A percentile compares a stretch with the other conserved stretches of the same genome.
Conservation (phyloP, 2,329 filamentous ascomycete genomes). For the Neonectria coccinea region DNA sequence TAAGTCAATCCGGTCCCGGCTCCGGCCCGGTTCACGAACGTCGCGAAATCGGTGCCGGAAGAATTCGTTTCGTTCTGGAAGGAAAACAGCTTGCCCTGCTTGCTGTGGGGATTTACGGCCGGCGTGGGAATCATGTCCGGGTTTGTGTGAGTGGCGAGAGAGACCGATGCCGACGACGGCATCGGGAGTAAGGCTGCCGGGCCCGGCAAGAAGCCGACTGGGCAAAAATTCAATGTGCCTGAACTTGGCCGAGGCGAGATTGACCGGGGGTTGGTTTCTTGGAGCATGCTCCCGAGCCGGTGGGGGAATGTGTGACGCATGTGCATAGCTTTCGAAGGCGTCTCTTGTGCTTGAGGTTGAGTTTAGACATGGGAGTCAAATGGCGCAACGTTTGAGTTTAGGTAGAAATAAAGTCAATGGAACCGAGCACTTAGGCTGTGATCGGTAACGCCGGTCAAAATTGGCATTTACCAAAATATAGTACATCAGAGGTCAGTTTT, state of each 20-base stretch:
- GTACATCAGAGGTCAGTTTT: too few species aligned
- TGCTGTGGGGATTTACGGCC: constrained; percentile 3
- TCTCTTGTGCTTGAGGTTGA: neutral
- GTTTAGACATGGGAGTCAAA: neutral
- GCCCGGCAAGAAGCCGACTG: constrained; percentile 38
- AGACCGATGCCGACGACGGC: constrained; percentile 22
- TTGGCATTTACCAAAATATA: too few species aligned
- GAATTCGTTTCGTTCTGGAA: neutral
- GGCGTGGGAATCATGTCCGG: constrained; percentile 11
- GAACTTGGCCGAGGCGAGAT: constrained; percentile 12
- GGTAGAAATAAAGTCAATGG: constrained; percentile 7
- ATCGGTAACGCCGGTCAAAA: too few species aligned
- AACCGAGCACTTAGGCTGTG: neutral
- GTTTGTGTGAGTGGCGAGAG: constrained; percentile 8
- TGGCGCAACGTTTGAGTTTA: neutral
- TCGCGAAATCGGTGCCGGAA: neutral
- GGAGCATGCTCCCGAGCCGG: neutral
- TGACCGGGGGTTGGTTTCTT: constrained; percentile 2
- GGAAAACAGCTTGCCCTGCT: neutral
- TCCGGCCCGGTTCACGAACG: constrained; percentile 16
- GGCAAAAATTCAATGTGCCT: constrained; percentile 4
- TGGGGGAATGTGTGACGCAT: neutral
- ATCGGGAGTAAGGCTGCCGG: constrained; percentile 22
- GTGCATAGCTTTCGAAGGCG: neutral
- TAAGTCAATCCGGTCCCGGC: constrained; percentile 22